Percentiles rank a stretch among this genome's conserved stretches.
phyloP scores from a whole-genome alignment of 768 basidiomycete species.

The Psilocybe cyanescens region DNA sequence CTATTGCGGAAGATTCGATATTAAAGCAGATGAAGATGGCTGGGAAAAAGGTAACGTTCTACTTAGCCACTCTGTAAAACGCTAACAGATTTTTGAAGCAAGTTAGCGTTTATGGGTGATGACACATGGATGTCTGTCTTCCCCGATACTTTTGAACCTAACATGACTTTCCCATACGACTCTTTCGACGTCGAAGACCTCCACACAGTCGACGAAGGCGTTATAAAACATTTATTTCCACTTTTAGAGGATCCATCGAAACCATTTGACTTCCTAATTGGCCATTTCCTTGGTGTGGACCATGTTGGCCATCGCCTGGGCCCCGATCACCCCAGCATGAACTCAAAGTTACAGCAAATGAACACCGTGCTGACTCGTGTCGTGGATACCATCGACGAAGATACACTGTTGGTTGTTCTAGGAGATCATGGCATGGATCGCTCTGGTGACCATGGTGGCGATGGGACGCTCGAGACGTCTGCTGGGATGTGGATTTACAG shows the following conservation, averaged over 20 bases:
- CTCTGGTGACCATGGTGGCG: conserved; percentile 95
- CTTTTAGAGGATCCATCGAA: conserved; percentile 57
- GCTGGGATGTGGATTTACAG: conserved; percentile 92
- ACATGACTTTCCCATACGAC: conserved; percentile 86
- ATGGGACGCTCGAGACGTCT: conserved; percentile 82
- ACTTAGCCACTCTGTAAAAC: background rate
- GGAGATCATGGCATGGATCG: conserved; percentile 99
- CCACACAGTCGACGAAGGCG: conserved; percentile 93
- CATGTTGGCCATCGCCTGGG: conserved; percentile 96
- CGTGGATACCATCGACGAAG: conserved; percentile 76
- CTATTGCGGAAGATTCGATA: conserved; percentile 87
- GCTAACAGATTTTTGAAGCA: conserved; percentile 26
- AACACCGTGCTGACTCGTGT: conserved; percentile 74
- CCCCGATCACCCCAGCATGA: conserved; percentile 87
- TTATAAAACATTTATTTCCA: conserved; percentile 82
- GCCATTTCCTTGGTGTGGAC: conserved; percentile 94
- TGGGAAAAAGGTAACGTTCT: conserved; percentile 57
- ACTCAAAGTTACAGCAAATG: conserved; percentile 86
- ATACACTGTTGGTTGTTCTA: conserved; percentile 88
- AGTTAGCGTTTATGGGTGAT: conserved; percentile 93
- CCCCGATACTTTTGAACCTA: conserved; percentile 69
- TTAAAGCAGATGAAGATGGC: conserved; percentile 68
- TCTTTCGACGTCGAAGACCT: conserved; percentile 99
- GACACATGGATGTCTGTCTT: conserved; percentile 96
- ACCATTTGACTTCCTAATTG: conserved; percentile 87